phyloP scores from a whole-genome alignment of 202 grass and related monocot genomes.

The Sporobolus alterniflorus region DNA sequence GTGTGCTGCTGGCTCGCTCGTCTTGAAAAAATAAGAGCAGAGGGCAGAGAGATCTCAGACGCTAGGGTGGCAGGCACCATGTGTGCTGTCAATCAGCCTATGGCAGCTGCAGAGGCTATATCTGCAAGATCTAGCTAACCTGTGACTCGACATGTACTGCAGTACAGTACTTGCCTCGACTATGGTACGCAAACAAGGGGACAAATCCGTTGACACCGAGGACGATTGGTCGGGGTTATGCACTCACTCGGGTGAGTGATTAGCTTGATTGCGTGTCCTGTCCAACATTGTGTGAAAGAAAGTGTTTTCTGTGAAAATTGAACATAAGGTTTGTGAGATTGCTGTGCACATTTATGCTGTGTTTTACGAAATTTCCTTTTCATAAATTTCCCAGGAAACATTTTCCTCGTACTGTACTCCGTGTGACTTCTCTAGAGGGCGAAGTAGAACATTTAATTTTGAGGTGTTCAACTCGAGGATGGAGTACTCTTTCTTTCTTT shows the following conservation, averaged over 20 bases:
- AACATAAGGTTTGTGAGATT: not conserved
- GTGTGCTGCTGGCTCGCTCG: not conserved
- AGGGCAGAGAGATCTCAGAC: not conserved
- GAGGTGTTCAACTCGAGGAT: too few species aligned
- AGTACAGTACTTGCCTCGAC: conserved; percentile 3
- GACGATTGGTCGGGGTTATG: conserved; percentile 10
- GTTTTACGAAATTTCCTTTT: not conserved
- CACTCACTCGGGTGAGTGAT: not conserved
- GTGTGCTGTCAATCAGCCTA: conserved; percentile 52
- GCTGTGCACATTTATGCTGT: not conserved
- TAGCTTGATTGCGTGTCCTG: not conserved
- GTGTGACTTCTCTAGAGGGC: too few species aligned
- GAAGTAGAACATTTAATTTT: too few species aligned
- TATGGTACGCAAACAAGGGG: conserved; percentile 11
- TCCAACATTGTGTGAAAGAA: not conserved
- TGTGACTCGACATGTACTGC: conserved; percentile 14
- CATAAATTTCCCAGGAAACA: not conserved
- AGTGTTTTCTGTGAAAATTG: not conserved
- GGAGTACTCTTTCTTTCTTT: too few species aligned
- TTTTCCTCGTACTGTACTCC: not conserved
- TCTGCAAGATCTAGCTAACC: not conserved
- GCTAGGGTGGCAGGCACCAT: conserved; percentile 29
- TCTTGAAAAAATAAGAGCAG: conserved; percentile 33
- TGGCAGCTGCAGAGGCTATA: not conserved
- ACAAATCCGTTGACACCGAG: conserved; percentile 27